phyloP scores from a whole-genome alignment of 805 yeast species.

The Cyberlindnera mississippiensis region DNA sequence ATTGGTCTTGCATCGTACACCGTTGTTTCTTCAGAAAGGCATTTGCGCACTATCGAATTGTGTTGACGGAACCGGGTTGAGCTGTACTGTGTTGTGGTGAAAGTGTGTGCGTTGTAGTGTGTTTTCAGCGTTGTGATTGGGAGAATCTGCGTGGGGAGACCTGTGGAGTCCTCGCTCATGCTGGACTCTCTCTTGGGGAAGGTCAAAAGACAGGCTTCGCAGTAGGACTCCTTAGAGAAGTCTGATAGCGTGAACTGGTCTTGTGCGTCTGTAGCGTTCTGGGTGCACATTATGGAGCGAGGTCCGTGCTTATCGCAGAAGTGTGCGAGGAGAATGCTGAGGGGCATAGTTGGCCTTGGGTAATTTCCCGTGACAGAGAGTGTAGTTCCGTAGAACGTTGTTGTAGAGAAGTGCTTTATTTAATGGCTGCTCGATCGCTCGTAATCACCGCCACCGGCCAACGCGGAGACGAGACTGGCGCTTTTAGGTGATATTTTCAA shows the following conservation, averaged over 20 bases:
- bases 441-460: too few species aligned
- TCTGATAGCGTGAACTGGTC: constrained; percentile 31
- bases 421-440: too few species aligned
- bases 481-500: too few species aligned
- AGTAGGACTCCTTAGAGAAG: constrained; percentile 44
- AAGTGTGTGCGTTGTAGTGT: constrained; percentile 23
- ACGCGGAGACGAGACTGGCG: too few species aligned
- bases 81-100: constrained; percentile 60
- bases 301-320: constrained; percentile 83
- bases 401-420: too few species aligned
- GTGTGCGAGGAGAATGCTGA: constrained; percentile 57
- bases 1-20: constrained; percentile 56
- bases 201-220: constrained; percentile 56
- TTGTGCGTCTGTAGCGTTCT: constrained; percentile 30
- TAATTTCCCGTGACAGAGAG: too few species aligned
- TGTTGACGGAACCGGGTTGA: constrained; percentile 48
- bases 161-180: constrained; percentile 2
- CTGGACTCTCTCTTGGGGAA: constrained; percentile 38
- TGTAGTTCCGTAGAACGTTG: too few species aligned
- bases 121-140: constrained; percentile 35
- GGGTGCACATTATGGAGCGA: constrained; percentile 60
- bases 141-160: constrained; percentile 19
- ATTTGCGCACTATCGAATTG: constrained; percentile 57
- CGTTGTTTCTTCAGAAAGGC: constrained; percentile 64
- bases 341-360: constrained; percentile 18